Percentiles rank a stretch among this genome's conserved stretches.
phyloP scores from a whole-genome alignment of 495 filamentous ascomycete species.

The Penicillium daleae region DNA sequence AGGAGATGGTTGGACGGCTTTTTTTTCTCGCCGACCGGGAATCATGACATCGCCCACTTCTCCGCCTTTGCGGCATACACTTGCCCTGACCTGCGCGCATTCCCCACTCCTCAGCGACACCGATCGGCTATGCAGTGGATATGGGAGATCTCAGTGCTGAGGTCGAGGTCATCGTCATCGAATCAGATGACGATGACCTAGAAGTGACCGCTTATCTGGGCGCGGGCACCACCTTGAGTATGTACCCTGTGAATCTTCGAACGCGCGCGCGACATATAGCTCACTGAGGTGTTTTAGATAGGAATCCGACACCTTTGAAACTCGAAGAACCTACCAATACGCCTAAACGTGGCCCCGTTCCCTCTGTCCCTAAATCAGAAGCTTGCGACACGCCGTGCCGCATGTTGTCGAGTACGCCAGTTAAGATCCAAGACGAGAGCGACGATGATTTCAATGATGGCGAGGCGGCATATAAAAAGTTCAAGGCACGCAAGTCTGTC shows the following conservation, averaged over 20 bases:
- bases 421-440: constrained; percentile 29
- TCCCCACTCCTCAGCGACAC: constrained; percentile 1
- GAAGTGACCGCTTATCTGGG: constrained; percentile 33
- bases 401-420: constrained; percentile 19
- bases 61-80: constrained; percentile 17
- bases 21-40: constrained; percentile 29
- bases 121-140: constrained; percentile 16
- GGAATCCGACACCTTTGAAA: not conserved
- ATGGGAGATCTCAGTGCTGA: constrained; percentile 17
- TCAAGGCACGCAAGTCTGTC: constrained; percentile 60
- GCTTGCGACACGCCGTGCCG: constrained; percentile 16
- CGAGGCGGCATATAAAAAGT: constrained; percentile 58
- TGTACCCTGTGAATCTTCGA: constrained; percentile 7
- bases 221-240: constrained; percentile 16
- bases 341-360: not conserved
- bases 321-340: not conserved
- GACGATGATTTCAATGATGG: constrained; percentile 52
- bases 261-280: constrained; percentile 21
- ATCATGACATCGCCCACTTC: constrained; percentile 31
- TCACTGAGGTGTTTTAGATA: constrained; percentile 20
- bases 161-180: constrained; percentile 33
- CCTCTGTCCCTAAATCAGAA: constrained; percentile 10
- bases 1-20: constrained; percentile 19
- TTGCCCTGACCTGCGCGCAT: not conserved
- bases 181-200: constrained; percentile 48